Percentiles rank a stretch among this genome's conserved stretches.
Conservation (phyloP, 2,329 filamentous ascomycete genomes). For the Beauveria bassiana region DNA sequence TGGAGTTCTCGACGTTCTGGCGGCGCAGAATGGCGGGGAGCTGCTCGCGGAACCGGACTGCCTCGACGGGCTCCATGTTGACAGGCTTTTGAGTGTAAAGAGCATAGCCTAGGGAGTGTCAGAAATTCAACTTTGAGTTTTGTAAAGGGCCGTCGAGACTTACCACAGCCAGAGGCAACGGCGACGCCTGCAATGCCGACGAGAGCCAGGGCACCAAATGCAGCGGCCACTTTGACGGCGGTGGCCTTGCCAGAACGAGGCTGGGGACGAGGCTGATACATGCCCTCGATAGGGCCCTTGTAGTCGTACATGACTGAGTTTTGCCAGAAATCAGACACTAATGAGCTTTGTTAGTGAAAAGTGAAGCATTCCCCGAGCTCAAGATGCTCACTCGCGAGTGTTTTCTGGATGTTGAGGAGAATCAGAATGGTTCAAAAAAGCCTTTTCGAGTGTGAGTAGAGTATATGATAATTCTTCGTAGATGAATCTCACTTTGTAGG, state of each 20-base stretch:
- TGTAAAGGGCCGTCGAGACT: not conserved
- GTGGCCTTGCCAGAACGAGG: not conserved
- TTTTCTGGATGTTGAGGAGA: not conserved
- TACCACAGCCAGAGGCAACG: conserved; percentile 5
- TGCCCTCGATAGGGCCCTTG: not conserved
- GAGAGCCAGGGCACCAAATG: conserved; percentile 1
- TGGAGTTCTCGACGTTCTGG: not conserved
- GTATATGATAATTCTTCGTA: too few species aligned
- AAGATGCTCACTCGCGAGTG: not conserved
- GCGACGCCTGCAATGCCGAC: not conserved
- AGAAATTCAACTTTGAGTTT: not conserved
- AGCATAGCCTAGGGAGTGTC: not conserved
- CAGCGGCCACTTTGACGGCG: not conserved
- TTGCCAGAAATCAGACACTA: not conserved
- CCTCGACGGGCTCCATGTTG: not conserved
- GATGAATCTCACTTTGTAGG: not conserved
- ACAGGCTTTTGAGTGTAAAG: not conserved
- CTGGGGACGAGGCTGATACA: not conserved
- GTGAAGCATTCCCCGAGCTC: not conserved
- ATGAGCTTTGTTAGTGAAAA: not conserved
- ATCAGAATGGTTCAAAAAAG: not conserved
- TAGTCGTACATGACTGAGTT: not conserved
- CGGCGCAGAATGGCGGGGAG: conserved; percentile 4
- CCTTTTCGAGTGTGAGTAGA: not conserved
- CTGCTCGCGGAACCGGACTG: not conserved